Base-by-base conservation (phyloP, 1,139 yeast species). In the Arxiozyma heterogenica region DNA sequence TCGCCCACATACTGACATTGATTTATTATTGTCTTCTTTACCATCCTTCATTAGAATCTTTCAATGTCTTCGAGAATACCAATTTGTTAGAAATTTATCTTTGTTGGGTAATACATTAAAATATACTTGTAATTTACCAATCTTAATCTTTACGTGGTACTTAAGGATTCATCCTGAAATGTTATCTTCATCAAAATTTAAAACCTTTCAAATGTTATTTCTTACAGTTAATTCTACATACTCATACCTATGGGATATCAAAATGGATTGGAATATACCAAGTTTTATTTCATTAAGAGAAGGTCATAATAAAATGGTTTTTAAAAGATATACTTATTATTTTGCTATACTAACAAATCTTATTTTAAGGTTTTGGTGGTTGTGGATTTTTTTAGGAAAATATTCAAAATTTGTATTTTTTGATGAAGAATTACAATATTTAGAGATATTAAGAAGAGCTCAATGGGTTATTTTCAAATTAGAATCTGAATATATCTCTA, bases 181-280 rank as follows among this genome's bases (percentile, higher is more conserved):
- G 17, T 30, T 38, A 5, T 15, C 43, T 2, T 27, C 50, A 12
- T 17, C 41, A 8, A 41, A 23, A n/a, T 56, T 53, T 27, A 45
- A 22, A 22, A 47, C 23, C 3, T 25, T 44, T 30, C 54, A 52
- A 46, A 25, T 49, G 47, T 49, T 51, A 57, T 61, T 61, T 54
- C 63, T 62, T 58, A 55, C 62, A 15, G 61, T 87, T 48, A 89
- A 86, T 66, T 85, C 97, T 0, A 64, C 81, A 0, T 93, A 86
- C 67, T 80, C 95, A 21, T 86, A 87, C 59, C 72, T 82, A 53
- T 93, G 98, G 98, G 98, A 93, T 68, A 71, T 91, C 23, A 78
- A 79, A 52, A 81, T 82, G 78, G 98, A 93, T 72, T 93, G 98
- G 98, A 83, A 83, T 50, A 76, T 89, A 49, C 78, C 78, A n/a